Percentiles rank a stretch among this genome's conserved stretches.
Conservation (phyloP, 139 green algal genomes). For the Chlamydomonas eustigma region DNA sequence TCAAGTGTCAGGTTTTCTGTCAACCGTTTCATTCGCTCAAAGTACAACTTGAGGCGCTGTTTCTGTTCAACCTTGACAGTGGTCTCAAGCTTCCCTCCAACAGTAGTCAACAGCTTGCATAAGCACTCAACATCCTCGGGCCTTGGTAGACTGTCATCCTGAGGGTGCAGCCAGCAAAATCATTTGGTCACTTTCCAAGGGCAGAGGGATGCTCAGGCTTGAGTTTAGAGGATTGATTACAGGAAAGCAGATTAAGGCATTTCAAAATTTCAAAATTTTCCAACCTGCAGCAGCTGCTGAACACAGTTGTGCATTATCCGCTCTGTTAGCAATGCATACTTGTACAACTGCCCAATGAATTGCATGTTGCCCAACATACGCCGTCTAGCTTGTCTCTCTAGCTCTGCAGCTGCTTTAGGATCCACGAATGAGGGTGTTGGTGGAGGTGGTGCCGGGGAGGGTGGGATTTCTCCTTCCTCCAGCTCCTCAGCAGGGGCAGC, state of each 20-base stretch:
- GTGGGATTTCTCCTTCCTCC: constrained; percentile 52
- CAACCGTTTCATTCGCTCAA: constrained; percentile 68
- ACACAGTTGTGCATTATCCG: constrained; percentile 89
- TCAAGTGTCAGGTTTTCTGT: constrained; percentile 57
- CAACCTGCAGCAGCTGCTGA: constrained; percentile 38
- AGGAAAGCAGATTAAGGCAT: too few species aligned
- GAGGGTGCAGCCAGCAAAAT: too few species aligned
- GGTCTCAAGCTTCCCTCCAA: constrained; percentile 58
- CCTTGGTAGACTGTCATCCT: too few species aligned
- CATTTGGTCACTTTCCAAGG: too few species aligned
- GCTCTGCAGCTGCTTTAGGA: neutral
- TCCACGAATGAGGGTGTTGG: neutral
- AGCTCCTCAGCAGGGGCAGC: constrained; percentile 22
- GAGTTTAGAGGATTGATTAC: too few species aligned
- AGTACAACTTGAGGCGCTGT: constrained; percentile 77
- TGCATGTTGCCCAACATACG: constrained; percentile 96
- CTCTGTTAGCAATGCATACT: constrained; percentile 86
- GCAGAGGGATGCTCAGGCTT: too few species aligned
- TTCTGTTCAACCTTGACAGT: constrained; percentile 14
- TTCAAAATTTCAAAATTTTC: too few species aligned
- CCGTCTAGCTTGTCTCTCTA: constrained; percentile 40
- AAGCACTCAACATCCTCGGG: constrained; percentile 94
- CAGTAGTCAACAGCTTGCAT: constrained; percentile 90
- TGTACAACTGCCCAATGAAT: constrained; percentile 79
- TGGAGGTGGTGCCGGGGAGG: neutral